A percentile compares a stretch with the other conserved stretches of the same genome.
Conservation (phyloP, 768 basidiomycete species). For the Sarcomyxa edulis region DNA sequence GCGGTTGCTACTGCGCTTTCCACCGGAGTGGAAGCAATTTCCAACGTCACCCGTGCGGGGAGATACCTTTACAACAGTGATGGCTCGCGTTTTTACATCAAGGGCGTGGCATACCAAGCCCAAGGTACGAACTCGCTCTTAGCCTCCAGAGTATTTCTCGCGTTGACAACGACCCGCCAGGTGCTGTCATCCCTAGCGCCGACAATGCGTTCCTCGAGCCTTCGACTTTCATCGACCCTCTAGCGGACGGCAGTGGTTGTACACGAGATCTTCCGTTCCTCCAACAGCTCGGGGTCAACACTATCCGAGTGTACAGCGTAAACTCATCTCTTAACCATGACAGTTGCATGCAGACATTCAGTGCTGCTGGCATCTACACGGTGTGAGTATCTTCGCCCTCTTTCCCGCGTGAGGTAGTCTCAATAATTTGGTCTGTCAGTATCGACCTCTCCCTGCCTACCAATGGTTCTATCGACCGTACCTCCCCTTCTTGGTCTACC, state of each 20-base stretch:
- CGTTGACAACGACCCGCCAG: too few relatives aligned
- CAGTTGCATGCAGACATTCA: slow-evolving; percentile 75
- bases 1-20: slow-evolving; percentile 34
- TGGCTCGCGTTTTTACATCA: slow-evolving; percentile 82
- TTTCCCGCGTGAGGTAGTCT: slow-evolving; percentile 2
- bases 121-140: slow-evolving; percentile 46
- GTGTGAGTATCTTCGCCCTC: slow-evolving; percentile 49
- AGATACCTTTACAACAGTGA: slow-evolving; percentile 77
- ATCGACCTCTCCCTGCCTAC: slow-evolving; percentile 83
- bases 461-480: slow-evolving; percentile 81
- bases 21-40: slow-evolving; percentile 59
- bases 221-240: slow-evolving; percentile 73
- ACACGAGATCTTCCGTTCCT: slow-evolving; percentile 76
- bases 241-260: slow-evolving; percentile 64
- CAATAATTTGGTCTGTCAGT: slow-evolving; percentile 32
- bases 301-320: slow-evolving; percentile 84
- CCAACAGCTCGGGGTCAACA: slow-evolving; percentile 71
- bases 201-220: slow-evolving; percentile 69
- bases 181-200: slow-evolving; percentile 34
- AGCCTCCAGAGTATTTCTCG: too few relatives aligned
- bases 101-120: slow-evolving; percentile 80
- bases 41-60: slow-evolving; percentile 63
- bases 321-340: slow-evolving; percentile 82
- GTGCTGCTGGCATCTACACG: slow-evolving; percentile 78
- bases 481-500: slow-evolving; percentile 71